These are phyloP conservation scores for Yamadazyma endophytica DNA, from an alignment of 805 yeast species.

Conservation along the genomic window DNA sequence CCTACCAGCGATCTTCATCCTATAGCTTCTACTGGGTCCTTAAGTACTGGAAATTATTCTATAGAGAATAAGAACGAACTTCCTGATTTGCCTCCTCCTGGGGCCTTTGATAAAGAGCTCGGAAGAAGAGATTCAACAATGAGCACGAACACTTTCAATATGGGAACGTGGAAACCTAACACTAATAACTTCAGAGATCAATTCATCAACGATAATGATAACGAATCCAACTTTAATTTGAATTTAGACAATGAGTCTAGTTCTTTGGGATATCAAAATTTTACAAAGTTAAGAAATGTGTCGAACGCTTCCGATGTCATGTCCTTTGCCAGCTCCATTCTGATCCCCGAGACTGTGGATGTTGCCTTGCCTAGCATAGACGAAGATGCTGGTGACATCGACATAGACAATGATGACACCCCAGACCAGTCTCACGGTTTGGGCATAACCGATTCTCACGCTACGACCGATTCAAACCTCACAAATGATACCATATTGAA, in stretches of 20 bases:
- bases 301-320: slow-evolving; percentile 16
- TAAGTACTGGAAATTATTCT: slow-evolving; percentile 25
- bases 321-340: slow-evolving; percentile 23
- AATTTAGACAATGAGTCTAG: slow-evolving; percentile 13
- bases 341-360: slow-evolving; percentile 40
- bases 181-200: slow-evolving; percentile 47
- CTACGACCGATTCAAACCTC: too few species aligned
- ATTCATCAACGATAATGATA: slow-evolving; percentile 42
- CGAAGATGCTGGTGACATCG: slow-evolving; percentile 25
- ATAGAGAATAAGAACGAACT: slow-evolving; percentile 13
- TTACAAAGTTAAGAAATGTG: slow-evolving; percentile 24
- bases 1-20: slow-evolving; percentile 16
- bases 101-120: slow-evolving; percentile 10
- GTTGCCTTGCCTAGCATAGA: slow-evolving; percentile 32
- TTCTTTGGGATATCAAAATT: slow-evolving; percentile 22
- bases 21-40: slow-evolving; percentile 23
- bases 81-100: slow-evolving; percentile 8
- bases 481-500: slow-evolving; percentile 21
- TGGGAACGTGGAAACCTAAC: slow-evolving; percentile 60
- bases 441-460: too few species aligned
- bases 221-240: slow-evolving; percentile 29
- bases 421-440: slow-evolving; percentile 6
- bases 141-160: slow-evolving; percentile 34
- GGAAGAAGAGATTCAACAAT: slow-evolving; percentile 31
- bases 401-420: slow-evolving; percentile 10